These are phyloP conservation scores for Vaccinium macrocarpon DNA, from an alignment of 148 eudicot species.

Conservation along the genomic window DNA sequence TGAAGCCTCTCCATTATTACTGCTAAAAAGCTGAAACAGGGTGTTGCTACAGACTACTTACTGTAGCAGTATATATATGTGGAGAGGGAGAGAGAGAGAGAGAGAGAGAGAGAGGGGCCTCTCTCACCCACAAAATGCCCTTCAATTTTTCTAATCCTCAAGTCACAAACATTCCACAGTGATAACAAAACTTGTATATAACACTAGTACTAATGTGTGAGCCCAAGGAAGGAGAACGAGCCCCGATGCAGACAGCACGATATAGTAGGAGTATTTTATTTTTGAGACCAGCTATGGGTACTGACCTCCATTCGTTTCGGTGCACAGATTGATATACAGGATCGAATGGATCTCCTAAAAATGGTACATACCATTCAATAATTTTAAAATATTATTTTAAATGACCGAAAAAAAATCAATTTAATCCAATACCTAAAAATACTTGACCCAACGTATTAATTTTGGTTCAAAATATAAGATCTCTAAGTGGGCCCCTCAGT, in stretches of 20 bases:
- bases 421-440: too few species aligned
- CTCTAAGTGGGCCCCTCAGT: too few species aligned
- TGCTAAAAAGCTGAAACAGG: slow-evolving; percentile 5
- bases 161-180: slow-evolving; percentile 3
- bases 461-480: too few species aligned
- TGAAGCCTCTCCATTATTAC: slow-evolving; percentile 53
- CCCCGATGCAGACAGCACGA: neutral
- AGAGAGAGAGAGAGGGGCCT: neutral
- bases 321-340: too few species aligned
- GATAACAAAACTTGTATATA: neutral
- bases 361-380: too few species aligned
- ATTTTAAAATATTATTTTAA: too few species aligned
- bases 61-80: neutral
- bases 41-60: neutral
- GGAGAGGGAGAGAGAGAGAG: slow-evolving; percentile 15
- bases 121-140: neutral
- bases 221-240: neutral
- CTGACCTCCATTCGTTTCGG: too few species aligned
- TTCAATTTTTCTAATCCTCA: neutral
- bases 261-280: too few species aligned
- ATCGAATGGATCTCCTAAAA: too few species aligned
- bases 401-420: too few species aligned
- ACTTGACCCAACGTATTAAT: too few species aligned
- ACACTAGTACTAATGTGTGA: neutral
- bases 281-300: too few species aligned